These are phyloP conservation scores for Ogataea hybrid DNA, from an alignment of 1,139 yeast genomes.

Conservation along the genomic window DNA sequence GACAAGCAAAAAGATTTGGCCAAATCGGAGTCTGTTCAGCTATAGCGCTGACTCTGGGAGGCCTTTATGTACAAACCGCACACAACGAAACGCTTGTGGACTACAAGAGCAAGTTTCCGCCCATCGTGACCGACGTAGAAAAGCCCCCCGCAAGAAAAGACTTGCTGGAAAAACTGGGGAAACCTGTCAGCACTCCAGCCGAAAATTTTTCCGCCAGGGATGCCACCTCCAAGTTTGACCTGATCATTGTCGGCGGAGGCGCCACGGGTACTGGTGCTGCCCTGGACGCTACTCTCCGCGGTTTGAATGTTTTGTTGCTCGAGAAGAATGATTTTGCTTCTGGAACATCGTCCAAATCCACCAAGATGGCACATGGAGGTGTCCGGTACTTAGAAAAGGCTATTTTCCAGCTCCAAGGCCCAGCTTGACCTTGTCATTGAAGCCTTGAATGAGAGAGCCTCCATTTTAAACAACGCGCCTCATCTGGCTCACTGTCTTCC, in stretches of 20 bases:
- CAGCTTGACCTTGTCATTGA: slow-evolving; percentile 92
- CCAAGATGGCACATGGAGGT: slow-evolving; percentile 98
- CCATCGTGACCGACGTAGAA: slow-evolving; percentile 21
- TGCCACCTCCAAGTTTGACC: slow-evolving; percentile 60
- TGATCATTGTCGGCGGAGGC: slow-evolving; percentile 90
- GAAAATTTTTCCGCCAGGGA: slow-evolving; percentile 20
- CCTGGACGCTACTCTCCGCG: slow-evolving; percentile 87
- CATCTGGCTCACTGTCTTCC: slow-evolving; percentile 86
- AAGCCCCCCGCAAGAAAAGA: slow-evolving; percentile 41
- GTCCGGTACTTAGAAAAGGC: slow-evolving; percentile 96
- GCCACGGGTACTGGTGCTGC: slow-evolving; percentile 96
- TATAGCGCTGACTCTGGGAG: slow-evolving; percentile 6
- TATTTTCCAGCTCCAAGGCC: slow-evolving; percentile 81
- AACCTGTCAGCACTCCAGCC: slow-evolving; percentile 23
- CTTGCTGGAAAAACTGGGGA: slow-evolving; percentile 37
- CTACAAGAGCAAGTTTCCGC: slow-evolving; percentile 21
- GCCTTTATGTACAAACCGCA: slow-evolving; percentile 1
- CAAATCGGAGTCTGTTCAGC: slow-evolving; percentile 8
- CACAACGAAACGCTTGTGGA: slow-evolving; percentile 12
- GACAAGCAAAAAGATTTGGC: slow-evolving; percentile 1
- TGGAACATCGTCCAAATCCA: slow-evolving; percentile 93
- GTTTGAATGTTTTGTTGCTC: slow-evolving; percentile 81
- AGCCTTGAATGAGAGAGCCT: slow-evolving; percentile 89
- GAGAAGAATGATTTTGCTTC: slow-evolving; percentile 89
- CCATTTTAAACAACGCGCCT: slow-evolving; percentile 89